These are phyloP conservation scores for Dalbergia oliveri DNA, from an alignment of 306 rosid genomes.

Conservation along the genomic window DNA sequence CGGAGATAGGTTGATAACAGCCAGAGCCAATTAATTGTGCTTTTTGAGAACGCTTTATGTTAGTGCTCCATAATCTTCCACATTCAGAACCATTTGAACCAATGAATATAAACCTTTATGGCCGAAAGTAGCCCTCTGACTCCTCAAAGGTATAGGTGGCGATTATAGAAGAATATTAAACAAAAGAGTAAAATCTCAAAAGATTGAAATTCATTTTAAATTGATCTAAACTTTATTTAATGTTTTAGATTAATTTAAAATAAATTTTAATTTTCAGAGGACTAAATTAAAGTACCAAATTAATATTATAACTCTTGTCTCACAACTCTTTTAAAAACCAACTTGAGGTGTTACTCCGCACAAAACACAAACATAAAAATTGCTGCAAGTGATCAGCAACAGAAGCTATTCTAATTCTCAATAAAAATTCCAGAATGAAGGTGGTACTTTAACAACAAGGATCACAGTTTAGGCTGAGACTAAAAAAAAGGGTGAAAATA, in stretches of 20 bases:
- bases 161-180: neutral
- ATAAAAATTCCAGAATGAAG: neutral
- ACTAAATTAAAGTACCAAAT: no score
- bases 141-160: conserved; percentile 9
- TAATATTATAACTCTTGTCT: no score
- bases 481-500: no score
- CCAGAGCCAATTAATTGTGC: conserved; percentile 13
- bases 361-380: neutral
- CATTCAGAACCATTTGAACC: conserved; percentile 34
- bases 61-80: conserved; percentile 54
- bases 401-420: conserved; percentile 19
- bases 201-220: no score
- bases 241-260: no score
- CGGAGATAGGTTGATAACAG: conserved; percentile 30
- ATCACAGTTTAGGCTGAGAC: no score
- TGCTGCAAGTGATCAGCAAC: neutral
- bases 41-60: conserved; percentile 41
- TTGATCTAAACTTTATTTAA: no score
- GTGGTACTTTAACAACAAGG: neutral
- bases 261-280: no score
- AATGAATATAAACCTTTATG: conserved; percentile 38
- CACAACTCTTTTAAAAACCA: no score
- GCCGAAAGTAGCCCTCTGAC: conserved; percentile 51
- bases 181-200: no score
- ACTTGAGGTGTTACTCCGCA: no score